Evolutionary conservation across 1,139 yeast genomes (phyloP), one percentile per base, ranked within the genome.

Genomic region (Taphrina populina): DNA sequence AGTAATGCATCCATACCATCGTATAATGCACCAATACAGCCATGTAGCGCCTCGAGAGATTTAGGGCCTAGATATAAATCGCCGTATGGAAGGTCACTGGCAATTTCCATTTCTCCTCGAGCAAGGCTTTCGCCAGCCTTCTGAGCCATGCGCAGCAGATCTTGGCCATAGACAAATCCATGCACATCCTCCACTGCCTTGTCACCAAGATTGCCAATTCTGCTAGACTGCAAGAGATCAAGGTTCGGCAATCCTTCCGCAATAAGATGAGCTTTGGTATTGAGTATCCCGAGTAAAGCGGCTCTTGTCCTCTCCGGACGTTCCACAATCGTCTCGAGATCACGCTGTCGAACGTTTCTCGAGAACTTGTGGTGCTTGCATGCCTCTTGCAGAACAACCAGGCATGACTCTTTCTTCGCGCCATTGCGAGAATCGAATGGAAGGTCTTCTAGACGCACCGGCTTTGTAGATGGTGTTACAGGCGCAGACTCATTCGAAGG

Each of bases 281-380:
- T 83, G 0, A 90, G 80, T 17, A 87, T 78, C 0, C 95, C 95
- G 60, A 87, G 73, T 23, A 88, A 80, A 13, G 84, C 75, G 0
- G 95, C 95, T 60, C 83, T 73, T 51, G 87, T 71, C 45, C 95
- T 72, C 69, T 87, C 92, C 0, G 95, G 95, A 46, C 95, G 73
- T 68, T 87, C 95, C 29, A 87, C 94, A 44, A 87, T 83, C 0
- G 92, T 80, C 19, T 83, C 73, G 46, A 78, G 69, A 64, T 84
- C 83, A 1, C 81, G 70, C 65, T 83, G 84, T 7, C 88, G 73
- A 1, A 82, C 88, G 51, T 74, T 73, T 44, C 95, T 73, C 8
- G 88, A 82, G 67, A 84, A 86, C 2, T 80, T 80, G 69, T 86
- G 20, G 67, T 61, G 7, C 67, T 49, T 19, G 69, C 60, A 32